Evolutionary conservation across 2,329 filamentous ascomycete genomes (phyloP).

Genomic region (Cladosporium phlei): DNA sequence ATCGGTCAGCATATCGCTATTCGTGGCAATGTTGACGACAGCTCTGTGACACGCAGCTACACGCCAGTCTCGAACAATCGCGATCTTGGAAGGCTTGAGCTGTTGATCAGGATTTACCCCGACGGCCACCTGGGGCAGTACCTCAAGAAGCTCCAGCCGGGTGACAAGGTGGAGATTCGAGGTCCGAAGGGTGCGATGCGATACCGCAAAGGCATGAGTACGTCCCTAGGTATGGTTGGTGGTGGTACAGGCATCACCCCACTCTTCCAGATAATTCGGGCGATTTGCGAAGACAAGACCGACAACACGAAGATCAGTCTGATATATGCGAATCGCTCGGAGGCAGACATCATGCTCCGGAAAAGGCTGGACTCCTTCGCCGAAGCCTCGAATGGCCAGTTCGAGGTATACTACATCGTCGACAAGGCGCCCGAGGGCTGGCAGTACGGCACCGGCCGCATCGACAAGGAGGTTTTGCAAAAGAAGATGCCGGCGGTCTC

Average conservation of each 20-base stretch:
- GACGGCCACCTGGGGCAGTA: constrained; percentile 45
- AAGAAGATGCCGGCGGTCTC: constrained; percentile 43
- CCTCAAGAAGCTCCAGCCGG: constrained; percentile 43
- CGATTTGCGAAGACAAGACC: constrained; percentile 57
- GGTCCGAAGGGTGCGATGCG: constrained; percentile 56
- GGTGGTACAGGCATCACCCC: constrained; percentile 52
- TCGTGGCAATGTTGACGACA: constrained; percentile 22
- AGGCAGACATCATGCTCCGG: constrained; percentile 57
- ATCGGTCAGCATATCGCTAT: constrained; percentile 35
- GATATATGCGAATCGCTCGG: constrained; percentile 56
- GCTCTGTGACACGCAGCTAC: constrained; percentile 21
- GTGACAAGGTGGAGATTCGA: constrained; percentile 48
- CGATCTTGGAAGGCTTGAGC: constrained; percentile 43
- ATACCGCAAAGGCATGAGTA: constrained; percentile 42
- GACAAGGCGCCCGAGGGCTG: constrained; percentile 46
- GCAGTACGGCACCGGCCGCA: constrained; percentile 47
- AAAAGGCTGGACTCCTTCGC: constrained; percentile 53
- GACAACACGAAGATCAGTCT: constrained; percentile 55
- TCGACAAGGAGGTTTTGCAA: constrained; percentile 49
- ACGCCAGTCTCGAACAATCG: constrained; percentile 30
- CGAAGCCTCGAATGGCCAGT: constrained; percentile 43
- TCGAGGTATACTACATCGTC: constrained; percentile 54
- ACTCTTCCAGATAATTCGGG: constrained; percentile 59
- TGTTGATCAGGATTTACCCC: constrained; percentile 51
- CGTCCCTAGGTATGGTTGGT: constrained; percentile 52